Evolutionary conservation across 2,329 filamentous ascomycete species (phyloP), one percentile per base, ranked within the genome.

Genomic region (Rachicladosporium sp.): DNA sequence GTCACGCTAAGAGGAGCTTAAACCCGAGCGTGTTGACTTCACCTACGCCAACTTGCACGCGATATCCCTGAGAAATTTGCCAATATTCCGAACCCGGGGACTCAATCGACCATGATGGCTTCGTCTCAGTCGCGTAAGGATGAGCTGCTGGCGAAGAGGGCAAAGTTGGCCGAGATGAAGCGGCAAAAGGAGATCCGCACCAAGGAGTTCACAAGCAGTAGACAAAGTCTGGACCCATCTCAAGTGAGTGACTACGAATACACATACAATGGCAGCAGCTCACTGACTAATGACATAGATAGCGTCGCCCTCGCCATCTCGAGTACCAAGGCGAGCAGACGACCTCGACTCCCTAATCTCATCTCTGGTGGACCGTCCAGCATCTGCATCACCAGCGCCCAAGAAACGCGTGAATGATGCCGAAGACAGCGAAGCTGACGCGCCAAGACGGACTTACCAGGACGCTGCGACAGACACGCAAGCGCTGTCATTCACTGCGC

Each of bases 141-240:
- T 70, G 91, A 98, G 70, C 94, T 98, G 52, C 70, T 91, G 53
- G 88, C 87, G 51, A 98, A 98, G 69, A 89, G 85, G 70, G 89
- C 88, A 47, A 95, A 91, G 71, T 85, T 98, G 55, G 88, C 85
- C 36, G 91, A 96, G 72, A 74, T 98, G 49, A 95, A 94, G 68
- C 78, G 84, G 46, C 87, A 95, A 66, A 77, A 91, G 53, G 87
- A 93, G 61, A 68, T 89, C 52, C 76, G 88, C 43, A 76, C 84
- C 48, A 83, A 74, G 58, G 84, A 93, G 59, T 78, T 83, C 52
- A 76, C 71, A 43, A 74, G 73, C 46, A 77, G 70, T 50, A 76
- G 86, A 50, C 74, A 79, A 55, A 82, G 78, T 58, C 68, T 78
- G 53, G 78, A 76, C 56, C 66, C 74, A 38, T 12, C 33, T 29